phyloP scores from a whole-genome alignment of 108 stramenopile genomes.

The Cyclotella distinguenda region DNA sequence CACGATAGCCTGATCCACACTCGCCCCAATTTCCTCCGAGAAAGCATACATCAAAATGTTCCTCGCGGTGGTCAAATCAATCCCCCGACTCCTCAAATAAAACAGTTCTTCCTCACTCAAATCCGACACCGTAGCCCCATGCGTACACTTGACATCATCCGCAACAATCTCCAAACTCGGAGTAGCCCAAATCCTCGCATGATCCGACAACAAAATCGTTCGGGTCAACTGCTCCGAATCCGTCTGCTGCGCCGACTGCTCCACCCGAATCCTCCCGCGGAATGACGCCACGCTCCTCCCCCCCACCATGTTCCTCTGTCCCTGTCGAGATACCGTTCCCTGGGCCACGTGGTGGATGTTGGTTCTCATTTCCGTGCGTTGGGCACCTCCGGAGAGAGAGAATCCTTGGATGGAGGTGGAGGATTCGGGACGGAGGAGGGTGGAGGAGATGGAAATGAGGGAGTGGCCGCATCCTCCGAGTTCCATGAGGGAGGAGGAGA shows the following conservation, averaged over 20 bases:
- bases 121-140: slow-evolving; percentile 96
- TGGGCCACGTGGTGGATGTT: slow-evolving; percentile 90
- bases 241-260: slow-evolving; percentile 91
- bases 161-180: slow-evolving; percentile 94
- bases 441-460: slow-evolving; percentile 62
- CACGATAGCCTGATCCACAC: slow-evolving; percentile 58
- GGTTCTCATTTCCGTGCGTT: slow-evolving; percentile 84
- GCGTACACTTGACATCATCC: slow-evolving; percentile 93
- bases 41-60: slow-evolving; percentile 91
- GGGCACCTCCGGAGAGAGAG: slow-evolving; percentile 75
- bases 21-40: slow-evolving; percentile 68
- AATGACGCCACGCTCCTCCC: slow-evolving; percentile 84
- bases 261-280: slow-evolving; percentile 93
- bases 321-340: slow-evolving; percentile 75
- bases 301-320: slow-evolving; percentile 91
- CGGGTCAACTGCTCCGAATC: slow-evolving; percentile 89
- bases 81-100: slow-evolving; percentile 86
- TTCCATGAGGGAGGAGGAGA: slow-evolving; percentile 66
- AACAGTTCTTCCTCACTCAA: slow-evolving; percentile 93
- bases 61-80: slow-evolving; percentile 68
- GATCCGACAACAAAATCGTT: slow-evolving; percentile 84
- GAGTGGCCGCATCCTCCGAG: slow-evolving; percentile 82
- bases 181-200: slow-evolving; percentile 82
- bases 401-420: slow-evolving; percentile 76
- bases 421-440: slow-evolving; percentile 67